Conservation (phyloP, 164 flowering plant genomes). For the Vitis amurensis region DNA sequence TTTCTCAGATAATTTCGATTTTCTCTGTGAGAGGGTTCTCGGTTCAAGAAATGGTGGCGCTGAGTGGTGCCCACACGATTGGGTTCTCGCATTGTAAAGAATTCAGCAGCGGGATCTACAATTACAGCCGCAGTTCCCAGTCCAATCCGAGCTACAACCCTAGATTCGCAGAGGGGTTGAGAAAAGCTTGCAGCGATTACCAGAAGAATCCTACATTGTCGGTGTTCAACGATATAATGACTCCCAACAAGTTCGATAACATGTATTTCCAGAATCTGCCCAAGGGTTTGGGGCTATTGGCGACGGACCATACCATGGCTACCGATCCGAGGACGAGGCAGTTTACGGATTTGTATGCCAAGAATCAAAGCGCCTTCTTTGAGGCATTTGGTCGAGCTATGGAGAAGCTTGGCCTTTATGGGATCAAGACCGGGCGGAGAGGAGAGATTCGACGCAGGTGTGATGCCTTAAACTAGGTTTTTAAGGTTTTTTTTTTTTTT, state of each 20-base stretch:
- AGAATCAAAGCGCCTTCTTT: conserved; percentile 53
- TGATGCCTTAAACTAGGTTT: conserved; percentile 38
- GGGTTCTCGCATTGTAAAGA: conserved; percentile 81
- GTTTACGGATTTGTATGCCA: conserved; percentile 45
- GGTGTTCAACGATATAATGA: conserved; percentile 68
- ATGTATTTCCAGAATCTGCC: conserved; percentile 56
- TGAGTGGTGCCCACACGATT: conserved; percentile 74
- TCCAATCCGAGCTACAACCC: conserved; percentile 50
- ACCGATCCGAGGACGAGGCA: conserved; percentile 44
- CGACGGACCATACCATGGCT: conserved; percentile 49
- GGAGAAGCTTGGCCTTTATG: conserved; percentile 57
- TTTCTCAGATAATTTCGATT: conserved; percentile 34
- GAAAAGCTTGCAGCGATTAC: conserved; percentile 44
- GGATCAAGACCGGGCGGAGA: conserved; percentile 34
- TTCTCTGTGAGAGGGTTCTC: conserved; percentile 42
- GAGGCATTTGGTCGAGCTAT: conserved; percentile 54
- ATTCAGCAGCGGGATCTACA: conserved; percentile 45
- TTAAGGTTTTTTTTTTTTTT: too few relatives aligned
- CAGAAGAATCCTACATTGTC: conserved; percentile 52
- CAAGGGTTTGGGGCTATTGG: conserved; percentile 62
- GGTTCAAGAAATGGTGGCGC: conserved; percentile 64
- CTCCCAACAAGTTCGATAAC: conserved; percentile 72
- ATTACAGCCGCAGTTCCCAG: conserved; percentile 25
- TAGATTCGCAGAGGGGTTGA: conserved; percentile 41
- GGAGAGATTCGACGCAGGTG: conserved; percentile 61